Evolutionary conservation across 495 filamentous ascomycete species (phyloP), one percentile per base, ranked within the genome.

Genomic region (Hyphodiscus hymeniophilus): DNA sequence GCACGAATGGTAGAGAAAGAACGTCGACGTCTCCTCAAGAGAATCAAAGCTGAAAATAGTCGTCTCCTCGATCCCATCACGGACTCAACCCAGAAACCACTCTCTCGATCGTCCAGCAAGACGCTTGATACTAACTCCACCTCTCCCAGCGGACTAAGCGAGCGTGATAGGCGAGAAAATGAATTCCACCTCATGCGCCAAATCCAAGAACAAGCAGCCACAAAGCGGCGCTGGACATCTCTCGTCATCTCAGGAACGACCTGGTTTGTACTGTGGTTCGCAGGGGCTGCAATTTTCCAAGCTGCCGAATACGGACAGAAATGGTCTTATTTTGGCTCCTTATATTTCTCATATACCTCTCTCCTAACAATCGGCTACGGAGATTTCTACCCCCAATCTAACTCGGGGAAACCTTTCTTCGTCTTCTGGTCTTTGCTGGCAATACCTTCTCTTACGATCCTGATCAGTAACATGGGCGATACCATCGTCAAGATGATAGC

Each of bases 371-470:
- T 95, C 42, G 89, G 89, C 0, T 95, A 89, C 55, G 89, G 89
- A 2, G 87, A 94, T 51, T 69, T 81, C 24, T 77, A 75, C 24
- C 85, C 82, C 0, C 63, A 76, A 7, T 85, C 79, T 26, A 87
- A 85, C 52, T 70, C 80, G 2, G 86, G 84, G 0, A 85, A 81
- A 57, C 65, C 84, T 0, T 91, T 94, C 59, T 95, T 92, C 65
- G 84, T 97, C 7, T 79, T 94, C 51, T 97, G 90, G 90, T 84
- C 84, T 18, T 64, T 95, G 3, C 73, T 94, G 3, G 87, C 89
- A 2, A 68, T 95, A 1, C 89, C 89, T 1, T 79, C 83, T 2
- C 76, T 89, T 59, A 94, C 89, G 0, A 81, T 92, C 32, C 71
- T 94, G 22, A 91, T 95, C 48, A 83, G 78, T 31, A 86, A 89